Conservation (phyloP, 1,139 yeast species). For the Protomyces pachydermus region DNA sequence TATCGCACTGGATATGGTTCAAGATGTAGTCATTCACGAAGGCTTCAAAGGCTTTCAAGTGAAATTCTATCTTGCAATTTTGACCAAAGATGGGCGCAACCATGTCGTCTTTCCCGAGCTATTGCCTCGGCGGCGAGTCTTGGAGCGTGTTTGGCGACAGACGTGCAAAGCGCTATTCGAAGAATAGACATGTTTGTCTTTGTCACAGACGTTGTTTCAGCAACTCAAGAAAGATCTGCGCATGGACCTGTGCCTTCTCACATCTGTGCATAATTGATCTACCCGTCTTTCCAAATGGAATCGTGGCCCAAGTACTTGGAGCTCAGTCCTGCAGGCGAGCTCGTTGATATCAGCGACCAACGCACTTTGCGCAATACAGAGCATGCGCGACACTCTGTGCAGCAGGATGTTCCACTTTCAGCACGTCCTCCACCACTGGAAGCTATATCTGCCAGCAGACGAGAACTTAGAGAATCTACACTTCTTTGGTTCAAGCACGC, state of each 20-base stretch:
- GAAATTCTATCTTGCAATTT: conserved; percentile 50
- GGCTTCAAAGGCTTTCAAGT: conserved; percentile 56
- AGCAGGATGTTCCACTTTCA: background rate
- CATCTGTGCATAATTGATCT: no score
- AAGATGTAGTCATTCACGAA: conserved; percentile 57
- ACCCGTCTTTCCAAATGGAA: background rate
- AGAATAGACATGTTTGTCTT: background rate
- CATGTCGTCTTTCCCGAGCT: conserved; percentile 51
- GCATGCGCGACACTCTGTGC: background rate
- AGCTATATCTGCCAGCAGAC: background rate
- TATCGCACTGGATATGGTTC: conserved; percentile 36
- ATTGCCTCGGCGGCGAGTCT: conserved; percentile 42
- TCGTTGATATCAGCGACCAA: background rate
- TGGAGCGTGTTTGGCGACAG: conserved; percentile 36
- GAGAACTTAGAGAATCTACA: background rate
- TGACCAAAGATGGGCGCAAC: conserved; percentile 41
- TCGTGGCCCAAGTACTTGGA: background rate
- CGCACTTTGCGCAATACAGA: background rate
- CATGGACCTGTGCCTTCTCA: background rate
- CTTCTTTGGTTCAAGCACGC: background rate
- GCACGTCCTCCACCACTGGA: background rate
- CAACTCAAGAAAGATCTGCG: background rate
- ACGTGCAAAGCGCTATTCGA: conserved; percentile 6
- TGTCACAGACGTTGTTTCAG: background rate
- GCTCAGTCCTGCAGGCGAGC: background rate